Percentiles rank a stretch among this genome's conserved stretches.
Evolutionary conservation across 371 early-diverging fungal species (phyloP).

Genomic region (Cokeromyces recurvatus): DNA sequence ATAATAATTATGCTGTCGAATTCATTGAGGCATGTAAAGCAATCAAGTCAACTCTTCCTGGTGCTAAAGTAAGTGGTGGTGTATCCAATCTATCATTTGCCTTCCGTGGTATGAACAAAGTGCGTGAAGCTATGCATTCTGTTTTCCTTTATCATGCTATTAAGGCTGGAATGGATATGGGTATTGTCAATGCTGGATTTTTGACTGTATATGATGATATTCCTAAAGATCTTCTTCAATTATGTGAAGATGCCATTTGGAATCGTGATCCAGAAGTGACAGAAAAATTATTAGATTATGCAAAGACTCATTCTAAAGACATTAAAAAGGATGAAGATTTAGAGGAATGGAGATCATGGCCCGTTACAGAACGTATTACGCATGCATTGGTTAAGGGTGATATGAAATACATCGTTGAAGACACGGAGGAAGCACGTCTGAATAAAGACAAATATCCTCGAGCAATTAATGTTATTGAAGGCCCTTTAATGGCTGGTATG

Average conservation of each 20-base stretch:
- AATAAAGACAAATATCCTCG: conserved; percentile 69
- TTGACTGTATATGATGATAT: conserved; percentile 93
- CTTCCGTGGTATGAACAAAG: conserved; percentile 88
- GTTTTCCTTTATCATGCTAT: conserved; percentile 92
- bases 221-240: conserved; percentile 81
- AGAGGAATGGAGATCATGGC: conserved; percentile 81
- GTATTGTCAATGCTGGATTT: conserved; percentile 93
- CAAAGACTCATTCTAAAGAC: conserved; percentile 76
- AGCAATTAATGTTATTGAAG: conserved; percentile 91
- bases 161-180: conserved; percentile 93
- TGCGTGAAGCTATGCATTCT: conserved; percentile 93
- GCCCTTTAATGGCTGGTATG: conserved; percentile 94
- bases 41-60: conserved; percentile 79
- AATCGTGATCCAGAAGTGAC: conserved; percentile 88
- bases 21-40: conserved; percentile 74
- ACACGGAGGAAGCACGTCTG: conserved; percentile 87
- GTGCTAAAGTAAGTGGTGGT: conserved; percentile 90
- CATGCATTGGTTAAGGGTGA: conserved; percentile 90
- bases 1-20: conserved; percentile 93
- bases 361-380: conserved; percentile 72
- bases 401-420: conserved; percentile 86
- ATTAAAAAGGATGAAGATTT: conserved; percentile 68
- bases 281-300: conserved; percentile 84
- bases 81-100: conserved; percentile 94
- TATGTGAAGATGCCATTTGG: conserved; percentile 92